Percentiles rank a stretch among this genome's conserved stretches.
Evolutionary conservation across 495 filamentous ascomycete genomes (phyloP).

Genomic region (Tetracladium marchalianum): DNA sequence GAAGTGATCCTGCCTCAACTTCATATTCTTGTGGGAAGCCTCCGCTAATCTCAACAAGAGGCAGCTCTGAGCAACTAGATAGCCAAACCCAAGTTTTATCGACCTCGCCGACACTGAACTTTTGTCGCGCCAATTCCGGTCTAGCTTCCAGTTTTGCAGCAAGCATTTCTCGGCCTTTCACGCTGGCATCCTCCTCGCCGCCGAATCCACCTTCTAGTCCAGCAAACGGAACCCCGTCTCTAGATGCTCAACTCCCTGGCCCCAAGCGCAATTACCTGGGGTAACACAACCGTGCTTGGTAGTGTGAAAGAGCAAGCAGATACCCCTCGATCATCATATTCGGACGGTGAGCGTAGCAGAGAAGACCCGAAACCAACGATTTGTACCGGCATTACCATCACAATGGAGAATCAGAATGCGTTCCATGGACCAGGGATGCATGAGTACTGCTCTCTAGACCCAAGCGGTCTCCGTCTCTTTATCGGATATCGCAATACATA

Average conservation of each 20-base stretch:
- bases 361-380: constrained; percentile 30
- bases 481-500: constrained; percentile 67
- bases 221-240: constrained; percentile 60
- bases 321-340: constrained; percentile 30
- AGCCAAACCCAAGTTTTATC: constrained; percentile 38
- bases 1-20: constrained; percentile 36
- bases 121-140: constrained; percentile 44
- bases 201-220: constrained; percentile 46
- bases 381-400: constrained; percentile 38
- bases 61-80: constrained; percentile 14
- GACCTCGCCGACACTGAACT: constrained; percentile 55
- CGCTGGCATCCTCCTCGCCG: constrained; percentile 53
- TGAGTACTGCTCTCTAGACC: constrained; percentile 61
- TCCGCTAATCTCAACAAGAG: constrained; percentile 31
- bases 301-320: constrained; percentile 30
- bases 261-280: constrained; percentile 55
- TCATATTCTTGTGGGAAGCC: constrained; percentile 55
- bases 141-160: constrained; percentile 56
- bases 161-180: constrained; percentile 62
- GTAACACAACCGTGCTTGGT: constrained; percentile 47
- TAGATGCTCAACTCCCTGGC: constrained; percentile 48
- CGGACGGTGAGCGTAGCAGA: constrained; percentile 29
- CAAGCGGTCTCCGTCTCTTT: constrained; percentile 47
- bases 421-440: constrained; percentile 73
- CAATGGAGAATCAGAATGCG: constrained; percentile 62